Conservation (phyloP, 164 flowering plant species). For the Aristolochia fimbriata region DNA sequence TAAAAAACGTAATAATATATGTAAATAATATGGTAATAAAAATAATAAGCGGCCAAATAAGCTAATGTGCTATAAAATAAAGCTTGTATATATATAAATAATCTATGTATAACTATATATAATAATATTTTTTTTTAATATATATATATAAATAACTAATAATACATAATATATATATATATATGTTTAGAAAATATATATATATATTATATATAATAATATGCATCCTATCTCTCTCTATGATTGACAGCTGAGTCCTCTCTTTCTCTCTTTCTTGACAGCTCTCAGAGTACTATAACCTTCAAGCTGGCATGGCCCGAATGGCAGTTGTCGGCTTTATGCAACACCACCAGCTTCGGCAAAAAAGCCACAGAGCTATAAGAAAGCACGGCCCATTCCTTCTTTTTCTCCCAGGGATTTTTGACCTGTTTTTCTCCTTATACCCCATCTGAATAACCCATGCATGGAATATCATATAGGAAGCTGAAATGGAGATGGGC, state of each 20-base stretch:
- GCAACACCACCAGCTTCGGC: slow-evolving; percentile 10
- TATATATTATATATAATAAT: no score
- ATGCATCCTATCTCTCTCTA: not conserved
- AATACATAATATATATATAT: no score
- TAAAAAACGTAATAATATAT: no score
- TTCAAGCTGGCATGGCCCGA: slow-evolving; percentile 41
- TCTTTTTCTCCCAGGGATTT: slow-evolving; percentile 3
- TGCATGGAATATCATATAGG: slow-evolving; percentile 20
- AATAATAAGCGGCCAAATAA: no score
- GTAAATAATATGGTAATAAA: no score
- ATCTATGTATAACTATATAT: no score
- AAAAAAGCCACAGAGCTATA: slow-evolving; percentile 9
- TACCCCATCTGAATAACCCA: slow-evolving; percentile 6
- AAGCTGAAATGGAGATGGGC: slow-evolving; percentile 34
- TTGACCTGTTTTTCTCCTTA: not conserved
- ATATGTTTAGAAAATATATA: no score
- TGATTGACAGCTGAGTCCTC: no score
- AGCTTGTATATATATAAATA: no score
- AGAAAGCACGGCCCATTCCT: not conserved
- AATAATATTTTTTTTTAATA: no score
- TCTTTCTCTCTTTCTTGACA: slow-evolving; percentile 1
- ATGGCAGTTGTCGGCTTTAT: slow-evolving; percentile 35
- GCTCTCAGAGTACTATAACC: slow-evolving; percentile 9
- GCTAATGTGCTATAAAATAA: no score
- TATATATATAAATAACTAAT: no score